Base-by-base conservation (phyloP, 1,139 yeast genomes). In the Hyphopichia fennica region DNA sequence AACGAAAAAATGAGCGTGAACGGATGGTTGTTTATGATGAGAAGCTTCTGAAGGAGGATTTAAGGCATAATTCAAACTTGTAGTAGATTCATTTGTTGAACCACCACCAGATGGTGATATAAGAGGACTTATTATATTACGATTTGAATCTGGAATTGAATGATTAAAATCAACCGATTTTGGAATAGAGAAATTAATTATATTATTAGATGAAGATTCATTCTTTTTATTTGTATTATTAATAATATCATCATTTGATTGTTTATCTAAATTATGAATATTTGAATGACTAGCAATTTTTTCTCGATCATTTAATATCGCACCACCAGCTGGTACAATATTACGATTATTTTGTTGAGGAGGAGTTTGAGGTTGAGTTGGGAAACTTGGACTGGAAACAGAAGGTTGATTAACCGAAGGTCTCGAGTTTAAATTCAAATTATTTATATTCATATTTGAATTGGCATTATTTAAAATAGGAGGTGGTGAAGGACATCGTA, bases 1-100 rank as follows among this genome's bases (percentile, higher is more conserved):
- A 9, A 84, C 84, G 50, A 76, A 78, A 58, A 88, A 87, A 63
- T 87, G 96, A 1, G 95, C 93, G 62, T 87, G 96, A 43, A 84
- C 87, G 35, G 81, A 79, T 18, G 81, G 80, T 17, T 76, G 67
- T 56, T 78, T 79, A 50, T 74, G 82, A 54, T 79, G 87, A 2
- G 52, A 44, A 33, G 57, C 51, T 7, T 57, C 60, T 18, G 48
- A 51, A 5, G 77, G 76, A 10, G 73, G 73, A 35, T 58, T 57
- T 31, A 52, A 40, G 2, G 60, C 45, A 47, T 56, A 62, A 44
- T 70, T 69, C 30, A 65, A 53, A 37, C 63, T 58, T 6, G 60
- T 38, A 14, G 50, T 40, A 1, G 70, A 63, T 34, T 47, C 54
- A 35, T 46, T 49, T 9, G 37, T 37, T 20, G 40, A 35, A 3